phyloP scores from a whole-genome alignment of 2,329 filamentous ascomycete genomes.

The Mycogone perniciosa region DNA sequence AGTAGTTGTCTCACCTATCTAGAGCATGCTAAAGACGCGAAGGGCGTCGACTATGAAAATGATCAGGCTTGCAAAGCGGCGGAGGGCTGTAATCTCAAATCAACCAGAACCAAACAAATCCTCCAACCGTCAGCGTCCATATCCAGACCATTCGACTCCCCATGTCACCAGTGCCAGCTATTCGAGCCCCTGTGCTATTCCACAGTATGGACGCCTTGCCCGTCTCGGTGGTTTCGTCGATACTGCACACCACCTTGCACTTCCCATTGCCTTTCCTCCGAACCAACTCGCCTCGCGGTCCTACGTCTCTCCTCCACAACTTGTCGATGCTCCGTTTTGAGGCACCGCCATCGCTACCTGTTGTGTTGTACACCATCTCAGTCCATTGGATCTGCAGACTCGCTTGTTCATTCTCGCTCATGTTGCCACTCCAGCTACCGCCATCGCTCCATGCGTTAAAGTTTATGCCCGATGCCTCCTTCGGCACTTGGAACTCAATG shows the following conservation, averaged over 20 bases:
- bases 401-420: conserved; percentile 44
- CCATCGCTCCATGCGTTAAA: conserved; percentile 58
- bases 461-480: conserved; percentile 44
- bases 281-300: conserved; percentile 29
- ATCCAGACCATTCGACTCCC: conserved; percentile 1
- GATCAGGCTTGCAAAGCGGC: too few relatives aligned
- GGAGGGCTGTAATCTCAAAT: background rate
- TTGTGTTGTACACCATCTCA: conserved; percentile 51
- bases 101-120: conserved; percentile 1
- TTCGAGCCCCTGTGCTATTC: conserved; percentile 19
- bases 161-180: background rate
- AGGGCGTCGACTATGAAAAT: too few relatives aligned
- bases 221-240: conserved; percentile 26
- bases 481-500: conserved; percentile 50
- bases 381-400: conserved; percentile 58
- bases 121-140: conserved; percentile 5
- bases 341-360: conserved; percentile 8
- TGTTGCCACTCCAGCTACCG: conserved; percentile 53
- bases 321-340: background rate
- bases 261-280: conserved; percentile 18
- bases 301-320: background rate
- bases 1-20: too few relatives aligned
- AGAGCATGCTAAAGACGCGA: too few relatives aligned
- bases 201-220: conserved; percentile 20
- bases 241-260: conserved; percentile 27